A percentile compares a stretch with the other conserved stretches of the same genome.
Evolutionary conservation across 1,139 yeast species (phyloP).

Genomic region (Tardiomyces digboiensis): DNA sequence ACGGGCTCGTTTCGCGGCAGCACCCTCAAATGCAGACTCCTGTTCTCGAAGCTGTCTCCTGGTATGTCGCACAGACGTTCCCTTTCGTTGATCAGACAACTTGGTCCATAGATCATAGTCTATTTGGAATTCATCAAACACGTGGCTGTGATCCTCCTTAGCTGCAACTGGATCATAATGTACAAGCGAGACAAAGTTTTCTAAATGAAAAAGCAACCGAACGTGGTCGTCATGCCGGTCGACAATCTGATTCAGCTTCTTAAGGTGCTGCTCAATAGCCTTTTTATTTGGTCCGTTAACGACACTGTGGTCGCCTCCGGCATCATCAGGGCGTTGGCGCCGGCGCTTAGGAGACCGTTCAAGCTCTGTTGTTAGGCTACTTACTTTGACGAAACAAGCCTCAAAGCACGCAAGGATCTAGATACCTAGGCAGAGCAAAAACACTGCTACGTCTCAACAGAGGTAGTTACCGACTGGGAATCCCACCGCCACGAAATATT

Average conservation of each 20-base stretch:
- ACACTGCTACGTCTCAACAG: no score
- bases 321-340: no score
- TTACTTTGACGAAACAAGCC: no score
- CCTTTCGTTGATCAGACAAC: background rate
- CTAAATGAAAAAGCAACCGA: constrained; percentile 47
- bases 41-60: background rate
- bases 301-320: background rate
- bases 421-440: no score
- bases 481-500: no score
- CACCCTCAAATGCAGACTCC: background rate
- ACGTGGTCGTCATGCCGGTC: constrained; percentile 38
- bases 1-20: no score
- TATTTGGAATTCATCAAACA: constrained; percentile 24
- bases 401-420: no score
- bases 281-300: constrained; percentile 4
- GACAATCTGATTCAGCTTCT: constrained; percentile 23
- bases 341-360: no score
- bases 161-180: constrained; percentile 50
- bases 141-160: constrained; percentile 33
- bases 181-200: constrained; percentile 48
- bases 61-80: background rate
- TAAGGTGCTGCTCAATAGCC: constrained; percentile 14
- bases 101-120: constrained; percentile 30
- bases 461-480: no score
- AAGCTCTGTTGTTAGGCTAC: no score